Conservation (phyloP, 768 basidiomycete species). For the Strobilomyces dryophilus region DNA sequence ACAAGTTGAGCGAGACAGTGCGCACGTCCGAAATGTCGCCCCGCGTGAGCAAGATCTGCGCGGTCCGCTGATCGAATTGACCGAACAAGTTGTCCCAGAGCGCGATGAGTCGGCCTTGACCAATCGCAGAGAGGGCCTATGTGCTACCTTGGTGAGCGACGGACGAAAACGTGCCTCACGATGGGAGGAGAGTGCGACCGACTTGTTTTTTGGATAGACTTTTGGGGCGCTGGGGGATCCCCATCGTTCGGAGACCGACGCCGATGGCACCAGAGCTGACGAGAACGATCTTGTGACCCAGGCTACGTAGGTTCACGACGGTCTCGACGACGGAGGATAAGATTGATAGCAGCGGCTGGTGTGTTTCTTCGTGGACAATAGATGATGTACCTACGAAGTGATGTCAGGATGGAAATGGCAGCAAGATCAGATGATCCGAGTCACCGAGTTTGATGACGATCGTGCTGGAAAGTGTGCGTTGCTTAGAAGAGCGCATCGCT, state of each 20-base stretch:
- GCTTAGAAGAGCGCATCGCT: slow-evolving; percentile 17
- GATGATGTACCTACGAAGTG: slow-evolving; percentile 72
- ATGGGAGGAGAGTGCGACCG: slow-evolving; percentile 20
- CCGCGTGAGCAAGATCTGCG: slow-evolving; percentile 89
- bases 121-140: slow-evolving; percentile 93
- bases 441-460: slow-evolving; percentile 86
- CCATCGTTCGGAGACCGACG: slow-evolving; percentile 91
- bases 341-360: slow-evolving; percentile 86
- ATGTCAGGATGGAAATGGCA: slow-evolving; percentile 5
- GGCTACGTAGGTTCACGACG: slow-evolving; percentile 65
- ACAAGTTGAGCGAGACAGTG: background rate
- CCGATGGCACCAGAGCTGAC: slow-evolving; percentile 98
- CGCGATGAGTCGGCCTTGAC: slow-evolving; percentile 93
- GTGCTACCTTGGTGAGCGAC: slow-evolving; percentile 19
- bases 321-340: slow-evolving; percentile 93
- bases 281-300: slow-evolving; percentile 92
- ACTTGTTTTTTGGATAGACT: slow-evolving; percentile 90
- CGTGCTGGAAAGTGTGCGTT: slow-evolving; percentile 43
- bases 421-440: slow-evolving; percentile 9
- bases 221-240: slow-evolving; percentile 73
- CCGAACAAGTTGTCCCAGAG: slow-evolving; percentile 97
- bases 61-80: slow-evolving; percentile 91
- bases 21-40: slow-evolving; percentile 96
- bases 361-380: slow-evolving; percentile 92
- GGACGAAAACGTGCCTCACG: too few relatives aligned